Evolutionary conservation across 495 filamentous ascomycete genomes (phyloP), one percentile per base, ranked within the genome.

Genomic region (Sordaria brevicollis): DNA sequence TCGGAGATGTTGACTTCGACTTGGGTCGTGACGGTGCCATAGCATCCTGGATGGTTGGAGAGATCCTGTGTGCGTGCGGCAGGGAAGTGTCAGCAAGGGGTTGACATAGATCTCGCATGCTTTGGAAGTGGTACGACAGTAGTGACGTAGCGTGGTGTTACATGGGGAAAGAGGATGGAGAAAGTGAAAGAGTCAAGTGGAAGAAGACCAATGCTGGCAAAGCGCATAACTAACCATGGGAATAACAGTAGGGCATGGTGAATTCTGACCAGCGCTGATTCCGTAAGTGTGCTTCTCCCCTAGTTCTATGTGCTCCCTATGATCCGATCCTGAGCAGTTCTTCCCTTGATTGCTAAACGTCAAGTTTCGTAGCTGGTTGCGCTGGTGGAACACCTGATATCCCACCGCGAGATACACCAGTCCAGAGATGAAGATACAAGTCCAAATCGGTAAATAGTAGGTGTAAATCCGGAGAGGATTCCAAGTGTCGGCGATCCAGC

Each of bases 401-500:
- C 92, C 92, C 54, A 92, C 91, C 11, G 86, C 83, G 7, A 88
- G 73, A 75, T 96, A 97, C 66, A 96, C 93, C 38, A 84, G 74
- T 15, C 90, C 80, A 4, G 92, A 92, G 33, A 90, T 71, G 29
- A 85, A 72, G 70, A 94, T 89, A 68, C 91, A 86, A n/a, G 90
- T 75, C 93, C 93, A 96, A n/a, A 94, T 90, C 6, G 92, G 92
- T 3, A 87, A 86, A 77, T 97, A 97, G 79, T 94, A 93, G 66
- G 86, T 82, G 43, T 87, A 90, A 49, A 96, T 89, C 31, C 93
- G 89, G 15, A 95, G 83, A 67, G 85, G 81, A 73, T 90, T 90
- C 86, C 88, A 94, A 62, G 84, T 74, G 35, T 82, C 80, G 43
- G 84, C 83, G 65, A 96, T 86, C 93, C 93, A 97, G 79, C 93